These are phyloP conservation scores for Leccinum sublutescens DNA, from an alignment of 768 basidiomycete genomes.

Conservation along the genomic window DNA sequence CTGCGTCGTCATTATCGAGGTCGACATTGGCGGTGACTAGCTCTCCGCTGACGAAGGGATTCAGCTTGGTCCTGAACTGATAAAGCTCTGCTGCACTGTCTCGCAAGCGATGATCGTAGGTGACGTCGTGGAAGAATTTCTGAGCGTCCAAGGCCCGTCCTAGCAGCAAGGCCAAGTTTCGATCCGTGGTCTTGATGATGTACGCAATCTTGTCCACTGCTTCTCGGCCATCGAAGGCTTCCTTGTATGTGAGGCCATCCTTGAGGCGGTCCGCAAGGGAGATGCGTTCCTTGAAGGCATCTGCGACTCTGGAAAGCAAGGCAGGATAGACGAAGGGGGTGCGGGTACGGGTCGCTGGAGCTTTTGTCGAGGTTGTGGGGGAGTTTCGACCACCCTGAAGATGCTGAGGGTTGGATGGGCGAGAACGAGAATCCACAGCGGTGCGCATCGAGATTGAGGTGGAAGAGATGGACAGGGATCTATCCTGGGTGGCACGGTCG, in stretches of 20 bases:
- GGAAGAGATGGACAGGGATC: conserved; percentile 75
- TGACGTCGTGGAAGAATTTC: conserved; percentile 99
- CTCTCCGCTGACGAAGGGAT: conserved; percentile 83
- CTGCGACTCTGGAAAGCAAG: conserved; percentile 89
- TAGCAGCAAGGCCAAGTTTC: conserved; percentile 92
- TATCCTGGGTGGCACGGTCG: conserved; percentile 63
- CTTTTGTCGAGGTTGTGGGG: conserved; percentile 36
- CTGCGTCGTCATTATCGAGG: conserved; percentile 36
- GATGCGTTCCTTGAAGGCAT: conserved; percentile 87
- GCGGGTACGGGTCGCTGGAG: conserved; percentile 41
- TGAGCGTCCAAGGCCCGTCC: conserved; percentile 95
- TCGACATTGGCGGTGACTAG: conserved; percentile 38
- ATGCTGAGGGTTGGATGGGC: conserved; percentile 32
- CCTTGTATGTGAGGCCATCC: conserved; percentile 94
- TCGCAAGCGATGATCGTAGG: conserved; percentile 93
- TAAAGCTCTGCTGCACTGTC: conserved; percentile 89
- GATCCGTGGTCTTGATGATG: conserved; percentile 97
- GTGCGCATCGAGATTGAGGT: conserved; percentile 50
- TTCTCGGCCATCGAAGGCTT: conserved; percentile 94
- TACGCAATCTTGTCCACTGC: conserved; percentile 97
- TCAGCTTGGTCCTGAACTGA: conserved; percentile 85
- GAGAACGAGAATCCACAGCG: conserved; percentile 39
- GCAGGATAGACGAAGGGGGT: conserved; percentile 92
- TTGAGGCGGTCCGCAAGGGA: conserved; percentile 77
- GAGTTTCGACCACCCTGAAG: conserved; percentile 41